Percentiles rank a stretch among this genome's conserved stretches.
These are phyloP conservation scores for Yarrowia sp. DNA, from an alignment of 805 yeast species.

Conservation along the genomic window DNA sequence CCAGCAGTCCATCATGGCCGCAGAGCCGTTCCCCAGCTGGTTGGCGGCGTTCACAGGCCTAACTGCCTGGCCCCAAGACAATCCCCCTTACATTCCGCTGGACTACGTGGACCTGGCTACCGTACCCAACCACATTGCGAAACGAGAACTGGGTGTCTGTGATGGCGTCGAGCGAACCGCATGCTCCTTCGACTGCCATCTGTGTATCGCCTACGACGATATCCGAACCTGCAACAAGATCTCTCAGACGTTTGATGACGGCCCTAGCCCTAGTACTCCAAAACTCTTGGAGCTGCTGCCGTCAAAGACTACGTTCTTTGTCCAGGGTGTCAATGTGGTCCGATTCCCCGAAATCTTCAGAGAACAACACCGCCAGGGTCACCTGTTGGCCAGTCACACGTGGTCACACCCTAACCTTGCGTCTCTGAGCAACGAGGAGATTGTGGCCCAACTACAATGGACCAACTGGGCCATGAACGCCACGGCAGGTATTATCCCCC, in stretches of 20 bases:
- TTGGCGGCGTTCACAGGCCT: conserved; percentile 75
- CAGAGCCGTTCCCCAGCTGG: conserved; percentile 79
- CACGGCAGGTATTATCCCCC: conserved; percentile 83
- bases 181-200: conserved; percentile 87
- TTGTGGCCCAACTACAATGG: conserved; percentile 93
- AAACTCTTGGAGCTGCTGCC: conserved; percentile 61
- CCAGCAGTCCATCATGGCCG: conserved; percentile 7
- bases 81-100: conserved; percentile 87
- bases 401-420: conserved; percentile 93
- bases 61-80: conserved; percentile 73
- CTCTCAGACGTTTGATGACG: conserved; percentile 94
- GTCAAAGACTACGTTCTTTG: conserved; percentile 77
- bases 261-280: conserved; percentile 80
- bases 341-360: conserved; percentile 75
- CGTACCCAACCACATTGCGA: conserved; percentile 57
- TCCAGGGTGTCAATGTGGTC: conserved; percentile 81
- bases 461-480: conserved; percentile 98
- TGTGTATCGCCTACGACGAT: conserved; percentile 79
- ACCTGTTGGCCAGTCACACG: conserved; percentile 85
- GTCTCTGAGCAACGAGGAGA: conserved; percentile 73
- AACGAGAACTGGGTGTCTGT: conserved; percentile 59
- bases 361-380: conserved; percentile 65
- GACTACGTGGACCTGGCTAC: conserved; percentile 66
- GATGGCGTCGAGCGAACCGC: conserved; percentile 55
- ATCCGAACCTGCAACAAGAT: conserved; percentile 73